Percentiles rank a stretch among this genome's conserved stretches.
Evolutionary conservation across 2,329 filamentous ascomycete species (phyloP).

Genomic region (Penicillium sp.): DNA sequence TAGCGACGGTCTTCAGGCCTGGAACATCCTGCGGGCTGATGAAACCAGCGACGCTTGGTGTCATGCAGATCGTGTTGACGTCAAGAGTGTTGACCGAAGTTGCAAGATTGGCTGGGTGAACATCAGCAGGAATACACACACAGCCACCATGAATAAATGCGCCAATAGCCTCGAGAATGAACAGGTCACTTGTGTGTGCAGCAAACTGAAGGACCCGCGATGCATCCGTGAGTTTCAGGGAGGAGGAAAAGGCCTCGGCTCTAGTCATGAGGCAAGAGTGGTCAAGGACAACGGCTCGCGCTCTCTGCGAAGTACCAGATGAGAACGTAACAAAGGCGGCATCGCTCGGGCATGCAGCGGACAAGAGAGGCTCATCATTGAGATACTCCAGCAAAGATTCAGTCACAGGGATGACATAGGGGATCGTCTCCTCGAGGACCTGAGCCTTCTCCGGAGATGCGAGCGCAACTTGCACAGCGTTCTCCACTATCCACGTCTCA

Average conservation of each 20-base stretch:
- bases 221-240: conserved; percentile 17
- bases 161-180: conserved; percentile 41
- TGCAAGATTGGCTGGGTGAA: conserved; percentile 55
- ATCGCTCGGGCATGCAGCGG: conserved; percentile 14
- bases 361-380: conserved; percentile 5
- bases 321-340: conserved; percentile 38
- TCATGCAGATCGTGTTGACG: conserved; percentile 36
- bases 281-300: conserved; percentile 39
- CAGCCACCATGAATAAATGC: conserved; percentile 45
- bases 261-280: conserved; percentile 35
- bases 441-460: conserved; percentile 39
- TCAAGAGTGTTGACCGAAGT: conserved; percentile 47
- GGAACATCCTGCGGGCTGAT: conserved; percentile 31
- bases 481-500: conserved; percentile 41
- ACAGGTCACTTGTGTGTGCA: conserved; percentile 49
- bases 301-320: conserved; percentile 29
- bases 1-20: conserved; percentile 21
- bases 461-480: conserved; percentile 41
- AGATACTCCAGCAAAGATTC: conserved; percentile 38
- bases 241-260: conserved; percentile 28
- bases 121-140: conserved; percentile 48
- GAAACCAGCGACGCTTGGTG: conserved; percentile 25
- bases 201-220: conserved; percentile 43
- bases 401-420: conserved; percentile 39
- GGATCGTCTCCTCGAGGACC: conserved; percentile 42